Percentiles rank a stretch among this genome's conserved stretches.
phyloP scores from a whole-genome alignment of 2,329 filamentous ascomycete genomes.

The Fusarium sublunatum region DNA sequence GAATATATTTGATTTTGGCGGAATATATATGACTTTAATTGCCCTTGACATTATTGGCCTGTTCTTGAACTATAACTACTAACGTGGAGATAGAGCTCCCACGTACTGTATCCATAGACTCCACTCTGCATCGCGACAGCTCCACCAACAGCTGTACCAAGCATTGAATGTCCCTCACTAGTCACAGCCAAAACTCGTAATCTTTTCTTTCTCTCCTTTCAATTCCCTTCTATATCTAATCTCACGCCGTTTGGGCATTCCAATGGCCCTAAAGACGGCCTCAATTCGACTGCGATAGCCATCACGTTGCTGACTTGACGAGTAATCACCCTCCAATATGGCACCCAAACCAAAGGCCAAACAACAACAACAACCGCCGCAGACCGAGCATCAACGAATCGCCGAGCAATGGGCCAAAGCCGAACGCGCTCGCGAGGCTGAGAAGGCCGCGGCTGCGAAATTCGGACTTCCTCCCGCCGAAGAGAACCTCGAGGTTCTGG shows the following conservation, averaged over 20 bases:
- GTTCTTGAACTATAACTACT: background rate
- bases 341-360: slow-evolving; percentile 43
- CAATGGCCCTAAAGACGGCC: slow-evolving; percentile 45
- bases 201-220: slow-evolving; percentile 8
- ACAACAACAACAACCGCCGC: slow-evolving; percentile 36
- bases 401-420: slow-evolving; percentile 65
- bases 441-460: slow-evolving; percentile 51
- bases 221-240: slow-evolving; percentile 23
- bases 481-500: slow-evolving; percentile 53
- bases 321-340: slow-evolving; percentile 40
- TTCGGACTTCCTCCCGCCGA: slow-evolving; percentile 49
- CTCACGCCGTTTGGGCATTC: slow-evolving; percentile 22
- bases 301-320: slow-evolving; percentile 23
- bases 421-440: slow-evolving; percentile 60
- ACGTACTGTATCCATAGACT: slow-evolving; percentile 12
- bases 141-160: slow-evolving; percentile 38
- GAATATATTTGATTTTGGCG: too few relatives aligned
- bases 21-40: background rate
- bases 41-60: slow-evolving; percentile 19
- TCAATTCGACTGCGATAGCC: slow-evolving; percentile 26
- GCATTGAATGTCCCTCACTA: slow-evolving; percentile 33
- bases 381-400: slow-evolving; percentile 63
- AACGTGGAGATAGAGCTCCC: slow-evolving; percentile 27
- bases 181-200: slow-evolving; percentile 27
- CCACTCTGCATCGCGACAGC: slow-evolving; percentile 28